Conservation (phyloP, 441 rosid genomes). For the Arabidopsis lyrata region DNA sequence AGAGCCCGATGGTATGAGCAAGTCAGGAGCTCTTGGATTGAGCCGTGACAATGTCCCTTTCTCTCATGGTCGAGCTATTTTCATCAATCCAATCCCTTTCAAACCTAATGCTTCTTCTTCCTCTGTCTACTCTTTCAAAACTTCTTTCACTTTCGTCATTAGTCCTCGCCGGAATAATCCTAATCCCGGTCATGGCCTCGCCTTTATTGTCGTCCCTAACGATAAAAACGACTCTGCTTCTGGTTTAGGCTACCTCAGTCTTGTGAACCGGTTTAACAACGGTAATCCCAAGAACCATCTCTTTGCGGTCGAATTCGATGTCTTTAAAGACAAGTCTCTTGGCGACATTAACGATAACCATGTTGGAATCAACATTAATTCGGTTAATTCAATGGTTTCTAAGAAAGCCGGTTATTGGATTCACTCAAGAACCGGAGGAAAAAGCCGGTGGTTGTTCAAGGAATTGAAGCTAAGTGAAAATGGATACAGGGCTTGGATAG, state of each 20-base stretch:
- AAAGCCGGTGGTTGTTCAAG: conserved; percentile 30
- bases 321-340: conserved; percentile 40
- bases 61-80: conserved; percentile 42
- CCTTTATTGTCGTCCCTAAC: conserved; percentile 29
- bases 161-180: neutral
- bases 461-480: conserved; percentile 30
- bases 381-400: conserved; percentile 27
- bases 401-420: conserved; percentile 40
- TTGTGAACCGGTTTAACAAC: conserved; percentile 37
- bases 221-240: neutral
- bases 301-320: conserved; percentile 45
- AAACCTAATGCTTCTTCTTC: conserved; percentile 28
- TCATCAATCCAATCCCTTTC: conserved; percentile 32
- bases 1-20: conserved; percentile 16
- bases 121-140: conserved; percentile 26
- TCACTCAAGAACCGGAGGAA: conserved; percentile 3
- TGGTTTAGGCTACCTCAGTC: conserved; percentile 41
- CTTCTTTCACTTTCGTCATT: conserved; percentile 37
- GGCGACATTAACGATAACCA: conserved; percentile 46
- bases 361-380: conserved; percentile 37
- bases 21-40: conserved; percentile 24
- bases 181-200: conserved; percentile 42
- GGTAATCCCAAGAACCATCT: conserved; percentile 41
- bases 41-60: conserved; percentile 18
- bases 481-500: conserved; percentile 43